Evolutionary conservation across 2,329 filamentous ascomycete species (phyloP), one percentile per base, ranked within the genome.

Genomic region (Aspergillus ochraceoroseus): DNA sequence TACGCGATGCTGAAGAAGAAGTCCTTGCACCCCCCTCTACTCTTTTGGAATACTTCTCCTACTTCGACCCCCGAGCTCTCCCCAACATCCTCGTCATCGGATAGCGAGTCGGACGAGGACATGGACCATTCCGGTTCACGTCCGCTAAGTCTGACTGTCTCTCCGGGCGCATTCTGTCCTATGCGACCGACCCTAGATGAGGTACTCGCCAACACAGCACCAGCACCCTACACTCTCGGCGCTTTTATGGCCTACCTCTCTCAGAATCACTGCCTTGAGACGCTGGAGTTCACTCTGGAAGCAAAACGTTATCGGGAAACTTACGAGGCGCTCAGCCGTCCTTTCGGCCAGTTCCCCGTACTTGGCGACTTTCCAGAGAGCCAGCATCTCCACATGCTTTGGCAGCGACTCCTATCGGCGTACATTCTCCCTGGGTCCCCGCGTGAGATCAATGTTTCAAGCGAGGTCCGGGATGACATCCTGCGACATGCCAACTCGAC

Each of bases 211-310:
- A 92, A 95, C 67, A 79, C 78, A 30, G 86, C 92, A 23, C 81
- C 86, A 6, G 82, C 87, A 27, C 92, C 92, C 52, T 96, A 87
- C 76, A 95, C 89, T 0, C 73, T 95, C 6, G 82, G 80, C 45
- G 90, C 90, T 20, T 96, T 96, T 66, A 96, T 92, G 80, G 89
- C 89, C 41, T 96, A 94, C 58, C 76, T 96, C 3, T 95, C 90
- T 1, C 89, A 94, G 59, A 96, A 96, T 58, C 90, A 96, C 66
- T 98, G 92, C 61, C 72, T 96, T 50, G 92, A 98, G 66, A 95
- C 89, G 1, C 73, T 98, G 26, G 92, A 96, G 61, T 98, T 98
- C 64, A 95, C 89, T 27, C 83, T 95, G 74, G 92, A 95, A 62
- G 85, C 90, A 14, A 85, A 88, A 43, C 79, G 87, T 46, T 98